Conservation (phyloP, 2,329 filamentous ascomycete species). For the Botrytis medusae region DNA sequence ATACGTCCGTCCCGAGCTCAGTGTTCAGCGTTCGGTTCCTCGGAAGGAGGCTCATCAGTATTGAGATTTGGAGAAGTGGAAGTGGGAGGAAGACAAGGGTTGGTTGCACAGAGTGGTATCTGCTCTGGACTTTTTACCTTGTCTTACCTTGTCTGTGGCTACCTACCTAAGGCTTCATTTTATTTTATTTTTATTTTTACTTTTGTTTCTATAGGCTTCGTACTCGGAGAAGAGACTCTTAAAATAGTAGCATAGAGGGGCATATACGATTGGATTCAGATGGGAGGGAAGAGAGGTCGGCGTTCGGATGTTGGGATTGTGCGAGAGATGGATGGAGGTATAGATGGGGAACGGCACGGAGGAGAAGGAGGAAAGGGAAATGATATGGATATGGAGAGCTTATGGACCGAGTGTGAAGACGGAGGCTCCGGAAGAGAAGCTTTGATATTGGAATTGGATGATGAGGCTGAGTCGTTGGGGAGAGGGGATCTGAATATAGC, state of each 20-base stretch:
- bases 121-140: not conserved
- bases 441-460: not conserved
- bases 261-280: not conserved
- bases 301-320: not conserved
- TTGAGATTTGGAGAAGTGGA: not conserved
- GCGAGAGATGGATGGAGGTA: not conserved
- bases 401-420: slow-evolving; percentile 15
- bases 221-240: not conserved
- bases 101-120: not conserved
- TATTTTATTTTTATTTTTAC: not conserved
- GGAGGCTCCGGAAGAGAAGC: not conserved
- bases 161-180: not conserved
- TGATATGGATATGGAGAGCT: not conserved
- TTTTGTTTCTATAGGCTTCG: not conserved
- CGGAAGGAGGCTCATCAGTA: not conserved
- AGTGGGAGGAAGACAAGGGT: not conserved
- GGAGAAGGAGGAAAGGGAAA: not conserved
- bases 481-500: not conserved
- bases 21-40: not conserved
- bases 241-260: not conserved
- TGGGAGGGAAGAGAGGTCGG: not conserved
- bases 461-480: not conserved
- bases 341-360: not conserved
- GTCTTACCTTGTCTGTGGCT: not conserved
- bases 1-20: not conserved